Evolutionary conservation across 108 stramenopile genomes (phyloP).

Genomic region (Hondaea fermentalgiana): DNA sequence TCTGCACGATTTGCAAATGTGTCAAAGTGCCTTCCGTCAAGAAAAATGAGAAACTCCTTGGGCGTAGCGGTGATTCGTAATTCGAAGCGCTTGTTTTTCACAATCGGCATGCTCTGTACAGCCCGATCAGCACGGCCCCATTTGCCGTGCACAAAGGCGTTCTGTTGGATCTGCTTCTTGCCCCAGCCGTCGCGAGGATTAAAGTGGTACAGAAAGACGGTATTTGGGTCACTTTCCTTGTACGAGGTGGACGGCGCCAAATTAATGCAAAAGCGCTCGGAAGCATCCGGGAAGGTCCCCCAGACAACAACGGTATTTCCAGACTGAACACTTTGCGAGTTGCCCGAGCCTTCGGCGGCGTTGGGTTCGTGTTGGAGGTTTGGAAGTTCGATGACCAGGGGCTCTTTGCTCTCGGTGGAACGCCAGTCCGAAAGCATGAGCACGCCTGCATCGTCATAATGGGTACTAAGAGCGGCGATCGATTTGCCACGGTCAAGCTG

Average conservation of each 20-base stretch:
- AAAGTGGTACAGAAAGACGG: background rate
- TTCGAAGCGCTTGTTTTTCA: background rate
- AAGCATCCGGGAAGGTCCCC: background rate
- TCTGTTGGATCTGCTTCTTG: background rate
- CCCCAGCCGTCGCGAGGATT: slow-evolving; percentile 18
- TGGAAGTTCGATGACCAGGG: background rate
- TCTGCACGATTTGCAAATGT: background rate
- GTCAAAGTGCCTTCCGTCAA: background rate
- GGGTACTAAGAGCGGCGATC: background rate
- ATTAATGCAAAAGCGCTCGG: background rate
- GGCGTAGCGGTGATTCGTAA: background rate
- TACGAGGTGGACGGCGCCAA: background rate
- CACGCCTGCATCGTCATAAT: background rate
- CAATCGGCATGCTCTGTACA: background rate
- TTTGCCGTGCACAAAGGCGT: background rate
- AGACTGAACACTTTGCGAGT: background rate
- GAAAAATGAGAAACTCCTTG: background rate
- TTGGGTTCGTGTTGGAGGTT: background rate
- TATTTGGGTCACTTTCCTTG: background rate
- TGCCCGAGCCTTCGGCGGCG: no score
- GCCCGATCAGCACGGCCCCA: background rate
- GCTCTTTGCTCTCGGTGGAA: background rate
- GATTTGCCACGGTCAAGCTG: background rate
- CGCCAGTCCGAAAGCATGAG: background rate
- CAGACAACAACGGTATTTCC: background rate